These are phyloP conservation scores for Saksenaea vasiformis DNA, from an alignment of 371 early-diverging fungal genomes.

Conservation along the genomic window DNA sequence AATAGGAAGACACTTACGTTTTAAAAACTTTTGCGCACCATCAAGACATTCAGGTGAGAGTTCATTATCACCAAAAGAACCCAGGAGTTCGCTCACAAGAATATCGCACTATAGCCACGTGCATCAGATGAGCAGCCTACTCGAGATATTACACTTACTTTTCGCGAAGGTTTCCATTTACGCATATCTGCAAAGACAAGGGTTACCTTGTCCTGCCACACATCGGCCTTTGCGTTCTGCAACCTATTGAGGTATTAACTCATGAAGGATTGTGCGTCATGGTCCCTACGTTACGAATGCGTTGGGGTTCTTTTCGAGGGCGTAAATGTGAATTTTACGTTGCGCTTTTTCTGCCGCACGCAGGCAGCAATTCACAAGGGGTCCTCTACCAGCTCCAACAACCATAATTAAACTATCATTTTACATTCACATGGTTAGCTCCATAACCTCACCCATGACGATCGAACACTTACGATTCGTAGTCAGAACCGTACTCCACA, in stretches of 20 bases:
- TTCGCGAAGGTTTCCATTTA: constrained; percentile 74
- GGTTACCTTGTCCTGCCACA: constrained; percentile 83
- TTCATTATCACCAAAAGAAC: constrained; percentile 97
- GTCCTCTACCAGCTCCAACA: constrained; percentile 81
- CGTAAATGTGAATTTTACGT: constrained; percentile 71
- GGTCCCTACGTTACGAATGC: constrained; percentile 81
- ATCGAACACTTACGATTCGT: constrained; percentile 34
- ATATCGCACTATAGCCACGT: constrained; percentile 72
- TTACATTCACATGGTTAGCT: constrained; percentile 48
- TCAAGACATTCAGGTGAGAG: constrained; percentile 96
- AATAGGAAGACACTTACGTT: constrained; percentile 41
- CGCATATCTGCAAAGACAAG: constrained; percentile 93
- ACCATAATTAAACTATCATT: constrained; percentile 81
- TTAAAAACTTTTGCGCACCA: constrained; percentile 86
- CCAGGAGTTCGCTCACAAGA: constrained; percentile 88
- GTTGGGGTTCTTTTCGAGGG: constrained; percentile 95
- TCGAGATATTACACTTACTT: constrained; percentile 40
- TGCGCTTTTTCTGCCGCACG: constrained; percentile 72
- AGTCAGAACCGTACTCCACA: constrained; percentile 42
- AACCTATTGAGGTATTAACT: constrained; percentile 47
- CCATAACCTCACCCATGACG: constrained; percentile 18
- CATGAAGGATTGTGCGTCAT: neutral
- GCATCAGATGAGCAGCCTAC: neutral
- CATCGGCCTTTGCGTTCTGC: constrained; percentile 67
- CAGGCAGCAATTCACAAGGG: constrained; percentile 83